Base-by-base conservation (phyloP, 768 basidiomycete genomes). In the Amanita exitialis region DNA sequence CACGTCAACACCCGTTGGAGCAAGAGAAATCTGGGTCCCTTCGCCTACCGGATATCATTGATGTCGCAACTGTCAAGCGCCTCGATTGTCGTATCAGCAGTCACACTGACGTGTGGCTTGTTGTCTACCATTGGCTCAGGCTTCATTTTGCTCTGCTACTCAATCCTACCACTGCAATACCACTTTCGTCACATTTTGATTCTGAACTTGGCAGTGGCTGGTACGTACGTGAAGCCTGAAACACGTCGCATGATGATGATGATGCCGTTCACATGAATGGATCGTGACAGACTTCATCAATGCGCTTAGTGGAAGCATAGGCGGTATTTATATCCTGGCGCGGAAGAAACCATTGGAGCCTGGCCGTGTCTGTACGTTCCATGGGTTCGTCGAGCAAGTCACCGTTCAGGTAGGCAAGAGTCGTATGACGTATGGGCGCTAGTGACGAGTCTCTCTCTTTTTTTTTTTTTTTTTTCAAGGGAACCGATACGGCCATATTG, bases 121-220 rank as follows among this genome's bases (percentile, higher is more conserved):
- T 44, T 55, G 27, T 57, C 56, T 4, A 34, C 45, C 27, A 10
- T 57, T 13, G 55, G 55, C 15, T 35, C 57, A 27, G 53, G 49
- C 15, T 56, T 53, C 20, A 56, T 56, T 32, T 46, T 57, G 27
- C 16, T 57, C 13, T 56, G 54, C 32, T 57, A 57, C 34, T 44
- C 53, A 6, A 44, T 53, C 16, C 35, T 54, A 2, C 56, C 53
- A 6, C 35, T 53, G 15, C 46, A 45, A 9, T 27, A 41, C 9
- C 57, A 57, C 34, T 57, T 57, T 27, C 51, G 57, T 15, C 57
- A 57, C 38, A 44, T 53, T 20, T 38, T 57, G 9, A 57, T 57
- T 28, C 21, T 57, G 12, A 57, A 57, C 30, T 49, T 57, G 7
- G 55, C 49, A 0, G 38, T 52, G 5, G 46, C 57, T 41, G 55